Percentiles rank a stretch among this genome's conserved stretches.
phyloP scores from a whole-genome alignment of 2,329 filamentous ascomycete genomes.

The Penicillium sp. region DNA sequence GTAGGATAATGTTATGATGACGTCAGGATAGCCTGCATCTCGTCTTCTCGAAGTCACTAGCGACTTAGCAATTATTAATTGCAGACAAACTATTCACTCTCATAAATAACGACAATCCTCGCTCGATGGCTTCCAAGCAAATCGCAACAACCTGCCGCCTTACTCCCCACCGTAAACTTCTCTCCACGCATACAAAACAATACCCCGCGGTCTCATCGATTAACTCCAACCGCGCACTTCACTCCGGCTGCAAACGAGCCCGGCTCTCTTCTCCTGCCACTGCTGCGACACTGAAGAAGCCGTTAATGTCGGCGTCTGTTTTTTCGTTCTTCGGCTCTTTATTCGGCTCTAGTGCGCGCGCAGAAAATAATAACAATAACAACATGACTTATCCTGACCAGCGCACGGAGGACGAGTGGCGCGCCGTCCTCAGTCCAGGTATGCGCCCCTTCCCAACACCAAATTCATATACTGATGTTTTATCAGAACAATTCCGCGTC shows the following conservation, averaged over 20 bases:
- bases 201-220: background rate
- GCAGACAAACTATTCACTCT: background rate
- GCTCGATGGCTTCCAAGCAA: background rate
- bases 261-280: background rate
- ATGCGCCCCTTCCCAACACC: conserved; percentile 20
- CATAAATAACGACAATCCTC: no score
- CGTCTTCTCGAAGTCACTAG: background rate
- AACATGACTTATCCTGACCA: conserved; percentile 68
- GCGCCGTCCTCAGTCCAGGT: conserved; percentile 73
- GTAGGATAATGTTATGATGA: background rate
- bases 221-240: conserved; percentile 1
- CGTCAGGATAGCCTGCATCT: background rate
- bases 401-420: conserved; percentile 82
- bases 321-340: conserved; percentile 76
- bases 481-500: conserved; percentile 86
- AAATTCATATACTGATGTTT: background rate
- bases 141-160: background rate
- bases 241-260: conserved; percentile 6
- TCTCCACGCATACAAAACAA: background rate
- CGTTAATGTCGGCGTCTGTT: conserved; percentile 63
- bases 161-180: background rate
- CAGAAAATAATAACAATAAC: conserved; percentile 23
- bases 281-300: background rate
- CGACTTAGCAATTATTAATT: background rate
- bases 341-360: conserved; percentile 61